A percentile compares a stretch with the other conserved stretches of the same genome.
phyloP scores from a whole-genome alignment of 2,329 filamentous ascomycete genomes.

The Penicillium decumbens region DNA sequence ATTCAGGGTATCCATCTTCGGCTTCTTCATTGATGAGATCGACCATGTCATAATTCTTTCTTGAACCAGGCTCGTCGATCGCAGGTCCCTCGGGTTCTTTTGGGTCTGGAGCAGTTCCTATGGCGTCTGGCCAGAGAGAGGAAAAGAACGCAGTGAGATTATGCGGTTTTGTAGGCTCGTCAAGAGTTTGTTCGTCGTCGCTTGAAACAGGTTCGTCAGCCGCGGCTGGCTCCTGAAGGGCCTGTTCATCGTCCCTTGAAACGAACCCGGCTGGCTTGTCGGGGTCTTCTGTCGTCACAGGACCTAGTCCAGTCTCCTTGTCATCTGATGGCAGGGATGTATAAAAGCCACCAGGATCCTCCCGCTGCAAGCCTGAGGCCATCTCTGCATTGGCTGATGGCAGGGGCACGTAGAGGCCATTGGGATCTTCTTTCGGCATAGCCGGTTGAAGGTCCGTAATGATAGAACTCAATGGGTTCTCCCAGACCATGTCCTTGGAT shows the following conservation, averaged over 20 bases:
- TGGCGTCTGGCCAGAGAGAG: not conserved
- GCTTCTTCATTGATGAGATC: not conserved
- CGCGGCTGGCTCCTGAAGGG: not conserved
- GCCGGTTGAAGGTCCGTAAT: slow-evolving; percentile 4
- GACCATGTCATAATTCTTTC: not conserved
- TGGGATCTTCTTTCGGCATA: slow-evolving; percentile 1
- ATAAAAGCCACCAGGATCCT: not conserved
- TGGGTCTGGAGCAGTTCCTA: not conserved
- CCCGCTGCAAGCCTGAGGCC: not conserved
- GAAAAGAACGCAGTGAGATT: not conserved
- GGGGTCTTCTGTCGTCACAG: not conserved
- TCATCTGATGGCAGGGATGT: not conserved
- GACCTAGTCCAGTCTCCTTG: not conserved
- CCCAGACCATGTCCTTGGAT: slow-evolving; percentile 21
- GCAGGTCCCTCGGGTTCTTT: not conserved
- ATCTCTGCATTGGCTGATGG: not conserved
- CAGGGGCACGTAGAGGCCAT: slow-evolving; percentile 8
- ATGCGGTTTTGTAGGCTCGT: not conserved
- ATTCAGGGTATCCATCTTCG: not conserved
- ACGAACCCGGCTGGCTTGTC: not conserved
- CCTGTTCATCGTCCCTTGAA: not conserved
- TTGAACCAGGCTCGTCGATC: not conserved
- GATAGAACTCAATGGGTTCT: slow-evolving; percentile 28
- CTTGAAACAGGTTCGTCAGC: not conserved
- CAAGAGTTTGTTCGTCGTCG: not conserved